Base-by-base conservation (phyloP, 2,329 filamentous ascomycete species). In the Colletotrichum eremochloae region DNA sequence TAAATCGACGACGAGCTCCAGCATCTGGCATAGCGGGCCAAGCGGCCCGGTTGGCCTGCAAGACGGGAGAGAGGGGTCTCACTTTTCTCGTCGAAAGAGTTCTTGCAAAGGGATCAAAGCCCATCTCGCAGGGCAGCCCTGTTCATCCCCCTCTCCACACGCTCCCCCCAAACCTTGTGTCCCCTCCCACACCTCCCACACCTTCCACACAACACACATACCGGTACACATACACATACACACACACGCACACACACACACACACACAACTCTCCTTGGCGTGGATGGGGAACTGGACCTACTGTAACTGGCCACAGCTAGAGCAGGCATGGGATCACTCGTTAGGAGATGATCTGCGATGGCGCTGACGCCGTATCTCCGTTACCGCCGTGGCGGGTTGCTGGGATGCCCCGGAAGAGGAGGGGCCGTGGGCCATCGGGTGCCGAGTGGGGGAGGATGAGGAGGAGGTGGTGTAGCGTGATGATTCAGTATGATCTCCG, bases 311-410 rank as follows among this genome's bases (percentile, higher is more conserved):
- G 11, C 60, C 66, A 33, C 61, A 72, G 33, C 46, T 38, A n/a
- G 60, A 15, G 55, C 60, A 72, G 58, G 48, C 53, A 5, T 60
- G 66, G 46, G 66, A 60, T 53, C 69, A 72, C 44, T 60, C 69
- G 9, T 24, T 52, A 24, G 48, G 15, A 3, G 68, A 61, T 12
- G 53, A 53, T 20, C 31, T 52, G 61, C 46, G 46, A 63, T 40
- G 48, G 15, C 33, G 20, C 33, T 69, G 44, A 24, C 24, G 33
- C n/a, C 66, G 31, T 44, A 42, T 44, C 11, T 52, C 50, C 42
- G 66, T 44, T 15, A 57, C 24, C 38, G 65, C 36, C n/a, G 63
- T 12, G 36, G 61, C 48, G 52, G 38, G 38, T 36, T 38, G 52
- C 63, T 52, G 61, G 61, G 63, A 65, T 57, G 52, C 50, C 52